Conservation (phyloP, 306 rosid species). For the Vachellia pachyceras region DNA sequence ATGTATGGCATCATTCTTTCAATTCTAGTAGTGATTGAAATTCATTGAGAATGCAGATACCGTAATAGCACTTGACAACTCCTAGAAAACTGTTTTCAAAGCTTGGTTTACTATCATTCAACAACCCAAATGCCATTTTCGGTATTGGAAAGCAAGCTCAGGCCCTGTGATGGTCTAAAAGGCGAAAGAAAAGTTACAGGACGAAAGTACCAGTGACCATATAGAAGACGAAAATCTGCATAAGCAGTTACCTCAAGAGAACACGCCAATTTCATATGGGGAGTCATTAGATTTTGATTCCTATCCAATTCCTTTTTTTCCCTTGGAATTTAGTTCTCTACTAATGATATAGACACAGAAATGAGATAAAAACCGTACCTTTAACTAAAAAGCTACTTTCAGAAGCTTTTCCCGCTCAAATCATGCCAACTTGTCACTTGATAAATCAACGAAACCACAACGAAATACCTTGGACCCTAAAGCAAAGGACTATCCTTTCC, state of each 20-base stretch:
- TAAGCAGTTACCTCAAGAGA: constrained; percentile 25
- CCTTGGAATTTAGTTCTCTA: constrained; percentile 41
- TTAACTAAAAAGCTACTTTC: constrained; percentile 41
- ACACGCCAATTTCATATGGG: constrained; percentile 29
- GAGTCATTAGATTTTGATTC: neutral
- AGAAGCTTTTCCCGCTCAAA: constrained; percentile 54
- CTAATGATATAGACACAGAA: neutral
- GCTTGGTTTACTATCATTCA: constrained; percentile 12
- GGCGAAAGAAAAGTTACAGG: constrained; percentile 25
- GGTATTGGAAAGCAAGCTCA: constrained; percentile 33
- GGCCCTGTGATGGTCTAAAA: constrained; percentile 18
- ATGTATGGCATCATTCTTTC: constrained; percentile 5
- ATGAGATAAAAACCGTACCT: constrained; percentile 38
- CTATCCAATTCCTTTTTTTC: constrained; percentile 42
- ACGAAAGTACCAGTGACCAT: constrained; percentile 20
- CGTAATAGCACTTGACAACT: constrained; percentile 15
- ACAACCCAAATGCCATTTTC: constrained; percentile 30
- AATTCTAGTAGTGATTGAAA: neutral
- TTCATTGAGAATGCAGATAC: neutral
- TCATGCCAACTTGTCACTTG: constrained; percentile 24
- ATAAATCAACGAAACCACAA: constrained; percentile 39
- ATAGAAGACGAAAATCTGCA: constrained; percentile 34
- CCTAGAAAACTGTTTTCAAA: constrained; percentile 10
- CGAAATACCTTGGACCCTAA: constrained; percentile 7
- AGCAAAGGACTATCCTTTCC: constrained; percentile 13